Base-by-base conservation (phyloP, 345 rosid species). In the Trapa bicornis region DNA sequence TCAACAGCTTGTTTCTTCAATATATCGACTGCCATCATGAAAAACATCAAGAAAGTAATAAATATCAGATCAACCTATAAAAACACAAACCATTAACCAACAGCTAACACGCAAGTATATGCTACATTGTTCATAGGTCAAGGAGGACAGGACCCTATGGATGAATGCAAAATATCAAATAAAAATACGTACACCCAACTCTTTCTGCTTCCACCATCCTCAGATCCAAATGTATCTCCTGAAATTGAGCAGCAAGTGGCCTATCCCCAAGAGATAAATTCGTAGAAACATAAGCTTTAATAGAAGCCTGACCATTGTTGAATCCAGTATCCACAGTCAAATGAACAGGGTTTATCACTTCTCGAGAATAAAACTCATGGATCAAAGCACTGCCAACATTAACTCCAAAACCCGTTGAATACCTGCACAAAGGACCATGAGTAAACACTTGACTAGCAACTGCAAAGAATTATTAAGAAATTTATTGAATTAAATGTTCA, bases 121-220 rank as follows among this genome's bases (percentile, higher is more conserved):
- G 56, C 38, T 8, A 33, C 2, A 58, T 8, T 3, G 36, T 1
- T n/a, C 29, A 57, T 1, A 9, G 35, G 11, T 32, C 13, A 33
- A n/a, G 8, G 32, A 10, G 16, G 38, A 32, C n/a, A 32, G 1
- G 11, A 11, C 32, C 63, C 8, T 10, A 58, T 8, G 3, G 37
- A 1, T 2, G 35, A 58, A 42, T 64, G 66, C 42, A 37, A n/a
- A 0, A 11, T 4, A 45, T 0, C 53, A n/a, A 57, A n/a, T 7
- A 62, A 2, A 60, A 37, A 74, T 66, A 74, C 97, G 72, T 83
- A 91, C 99, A 91, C 84, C 96, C 99, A 66, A 95, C 82, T 70
- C 89, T 87, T 78, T 87, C 99, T 37, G 97, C 99, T 74, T 94
- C 97, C 66, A 84, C 78, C 96, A 89, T 91, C 33, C 91, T 87